These are phyloP conservation scores for Ganoderma lingzhi DNA, from an alignment of 1,284 basidiomycete genomes.

Conservation along the genomic window DNA sequence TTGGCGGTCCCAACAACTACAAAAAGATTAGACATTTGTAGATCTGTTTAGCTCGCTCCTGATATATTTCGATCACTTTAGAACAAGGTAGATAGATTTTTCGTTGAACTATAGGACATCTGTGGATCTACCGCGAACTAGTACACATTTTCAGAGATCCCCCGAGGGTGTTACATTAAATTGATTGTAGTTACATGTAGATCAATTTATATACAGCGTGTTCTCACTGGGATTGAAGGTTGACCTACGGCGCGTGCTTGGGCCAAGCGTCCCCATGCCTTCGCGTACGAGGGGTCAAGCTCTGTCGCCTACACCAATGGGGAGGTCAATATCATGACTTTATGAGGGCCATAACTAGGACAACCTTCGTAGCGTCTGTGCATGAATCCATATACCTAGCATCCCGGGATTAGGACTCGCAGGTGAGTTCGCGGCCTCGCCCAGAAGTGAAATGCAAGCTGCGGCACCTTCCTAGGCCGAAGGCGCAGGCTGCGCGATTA, in stretches of 20 bases:
- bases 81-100: too few species aligned
- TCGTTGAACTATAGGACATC: too few species aligned
- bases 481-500: constrained; percentile 48
- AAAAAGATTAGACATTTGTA: too few species aligned
- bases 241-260: constrained; percentile 6
- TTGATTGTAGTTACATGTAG: too few species aligned
- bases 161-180: too few species aligned
- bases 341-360: neutral
- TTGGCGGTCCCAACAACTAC: too few species aligned
- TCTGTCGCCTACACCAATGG: constrained; percentile 39
- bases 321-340: neutral
- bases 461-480: constrained; percentile 33
- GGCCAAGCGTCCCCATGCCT: constrained; percentile 23
- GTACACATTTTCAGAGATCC: too few species aligned
- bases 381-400: constrained; percentile 28
- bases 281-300: constrained; percentile 42
- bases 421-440: neutral
- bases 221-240: too few species aligned
- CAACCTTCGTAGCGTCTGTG: constrained; percentile 26
- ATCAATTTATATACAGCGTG: too few species aligned
- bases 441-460: neutral
- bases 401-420: neutral
- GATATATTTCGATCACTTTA: too few species aligned
- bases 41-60: too few species aligned
- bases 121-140: too few species aligned